A percentile compares a stretch with the other conserved stretches of the same genome.
phyloP scores from a whole-genome alignment of 2,329 filamentous ascomycete genomes.

The Teratosphaeria zuluensis region DNA sequence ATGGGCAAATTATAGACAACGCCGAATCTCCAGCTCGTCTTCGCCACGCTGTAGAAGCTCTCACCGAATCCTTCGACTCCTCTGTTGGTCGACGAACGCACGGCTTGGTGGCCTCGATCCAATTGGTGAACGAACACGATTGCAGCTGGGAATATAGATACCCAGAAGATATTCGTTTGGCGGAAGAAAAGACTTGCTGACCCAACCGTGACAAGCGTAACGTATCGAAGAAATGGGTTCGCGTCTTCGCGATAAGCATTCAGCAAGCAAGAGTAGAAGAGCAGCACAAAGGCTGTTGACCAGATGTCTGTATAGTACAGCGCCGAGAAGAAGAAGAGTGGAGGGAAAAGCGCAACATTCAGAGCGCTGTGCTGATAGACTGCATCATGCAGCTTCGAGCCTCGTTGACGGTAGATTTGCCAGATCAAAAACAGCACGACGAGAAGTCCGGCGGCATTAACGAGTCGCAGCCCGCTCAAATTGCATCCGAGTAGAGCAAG shows the following conservation, averaged over 20 bases:
- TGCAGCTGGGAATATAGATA: slow-evolving; percentile 63
- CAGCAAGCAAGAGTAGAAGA: slow-evolving; percentile 50
- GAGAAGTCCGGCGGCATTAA: slow-evolving; percentile 31
- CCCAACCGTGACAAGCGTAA: slow-evolving; percentile 44
- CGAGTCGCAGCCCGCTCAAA: slow-evolving; percentile 26
- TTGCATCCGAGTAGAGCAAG: slow-evolving; percentile 27
- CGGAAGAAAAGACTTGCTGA: slow-evolving; percentile 63
- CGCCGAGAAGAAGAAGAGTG: slow-evolving; percentile 90
- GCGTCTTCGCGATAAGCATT: slow-evolving; percentile 21
- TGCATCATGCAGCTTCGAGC: slow-evolving; percentile 5
- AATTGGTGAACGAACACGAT: slow-evolving; percentile 37
- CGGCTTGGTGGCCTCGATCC: slow-evolving; percentile 42
- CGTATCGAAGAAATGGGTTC: slow-evolving; percentile 7
- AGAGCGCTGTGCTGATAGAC: slow-evolving; percentile 49
- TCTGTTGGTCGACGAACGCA: slow-evolving; percentile 23
- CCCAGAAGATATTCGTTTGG: slow-evolving; percentile 97
- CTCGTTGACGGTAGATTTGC: slow-evolving; percentile 17
- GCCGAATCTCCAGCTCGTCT: slow-evolving; percentile 29
- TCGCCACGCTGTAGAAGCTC: slow-evolving; percentile 15
- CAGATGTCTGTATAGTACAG: slow-evolving; percentile 92
- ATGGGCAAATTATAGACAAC: slow-evolving; percentile 43
- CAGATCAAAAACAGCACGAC: slow-evolving; percentile 23
- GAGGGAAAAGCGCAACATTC: slow-evolving; percentile 77
- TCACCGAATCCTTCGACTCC: slow-evolving; percentile 23
- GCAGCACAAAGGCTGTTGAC: slow-evolving; percentile 65